phyloP scores from a whole-genome alignment of 2,329 filamentous ascomycete species.

The Paramyrothecium sp. region DNA sequence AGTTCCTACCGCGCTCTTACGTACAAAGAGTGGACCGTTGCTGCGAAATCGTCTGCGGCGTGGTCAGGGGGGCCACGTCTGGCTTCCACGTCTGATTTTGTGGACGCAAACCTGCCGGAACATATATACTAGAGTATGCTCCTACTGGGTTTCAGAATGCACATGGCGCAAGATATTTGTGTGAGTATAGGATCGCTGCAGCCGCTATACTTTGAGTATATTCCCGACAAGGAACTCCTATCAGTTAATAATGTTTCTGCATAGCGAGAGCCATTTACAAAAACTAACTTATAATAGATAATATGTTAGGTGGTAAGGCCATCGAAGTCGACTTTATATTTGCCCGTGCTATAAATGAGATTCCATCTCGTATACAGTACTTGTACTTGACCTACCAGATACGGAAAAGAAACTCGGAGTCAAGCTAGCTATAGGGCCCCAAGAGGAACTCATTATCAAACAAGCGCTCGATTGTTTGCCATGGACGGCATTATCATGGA shows the following conservation, averaged over 20 bases:
- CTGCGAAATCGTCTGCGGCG: not conserved
- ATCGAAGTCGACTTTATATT: constrained; percentile 1
- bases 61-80: not conserved
- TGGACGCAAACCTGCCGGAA: not conserved
- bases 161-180: not conserved
- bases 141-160: not conserved
- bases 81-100: not conserved
- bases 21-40: not conserved
- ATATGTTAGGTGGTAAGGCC: not conserved
- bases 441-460: not conserved
- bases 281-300: not conserved
- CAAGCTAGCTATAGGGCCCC: not conserved
- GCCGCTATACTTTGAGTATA: not conserved
- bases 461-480: not conserved
- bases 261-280: not conserved
- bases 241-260: no score
- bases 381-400: not conserved
- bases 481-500: not conserved
- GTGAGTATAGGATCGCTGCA: not conserved
- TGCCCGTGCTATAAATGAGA: not conserved
- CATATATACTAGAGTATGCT: not conserved
- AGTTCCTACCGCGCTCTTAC: not conserved
- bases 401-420: not conserved
- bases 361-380: not conserved
- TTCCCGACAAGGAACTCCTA: no score